A percentile compares a stretch with the other conserved stretches of the same genome.
These are phyloP conservation scores for Trebouxia sp. DNA, from an alignment of 139 green algal genomes.

Conservation along the genomic window DNA sequence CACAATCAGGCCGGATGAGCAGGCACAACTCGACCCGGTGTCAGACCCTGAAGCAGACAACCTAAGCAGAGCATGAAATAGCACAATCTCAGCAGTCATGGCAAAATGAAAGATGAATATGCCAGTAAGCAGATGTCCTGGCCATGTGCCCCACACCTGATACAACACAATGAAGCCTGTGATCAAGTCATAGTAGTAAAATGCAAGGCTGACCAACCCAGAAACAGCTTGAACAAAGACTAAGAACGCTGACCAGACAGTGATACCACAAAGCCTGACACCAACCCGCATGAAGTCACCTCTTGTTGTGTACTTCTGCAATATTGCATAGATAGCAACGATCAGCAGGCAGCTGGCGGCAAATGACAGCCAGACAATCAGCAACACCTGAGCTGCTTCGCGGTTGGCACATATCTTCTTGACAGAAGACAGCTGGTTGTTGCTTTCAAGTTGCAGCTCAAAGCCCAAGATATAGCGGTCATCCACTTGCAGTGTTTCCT, in stretches of 20 bases:
- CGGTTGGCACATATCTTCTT: not conserved
- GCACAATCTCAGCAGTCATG: not conserved
- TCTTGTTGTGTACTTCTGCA: not conserved
- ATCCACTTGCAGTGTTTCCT: too few species aligned
- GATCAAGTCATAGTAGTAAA: conserved; percentile 12
- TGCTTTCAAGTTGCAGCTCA: too few species aligned
- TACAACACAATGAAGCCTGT: not conserved
- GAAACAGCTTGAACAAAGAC: not conserved
- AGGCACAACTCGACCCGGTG: too few species aligned
- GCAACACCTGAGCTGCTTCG: not conserved
- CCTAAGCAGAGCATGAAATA: not conserved
- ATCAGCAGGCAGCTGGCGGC: not conserved
- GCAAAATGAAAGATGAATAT: not conserved
- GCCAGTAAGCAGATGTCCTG: not conserved
- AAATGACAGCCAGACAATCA: conserved; percentile 4
- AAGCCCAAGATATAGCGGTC: too few species aligned
- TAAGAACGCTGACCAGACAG: not conserved
- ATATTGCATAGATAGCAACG: not conserved
- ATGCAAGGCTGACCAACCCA: not conserved
- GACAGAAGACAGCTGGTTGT: not conserved
- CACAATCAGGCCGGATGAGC: not conserved
- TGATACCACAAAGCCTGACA: too few species aligned
- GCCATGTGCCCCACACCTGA: not conserved
- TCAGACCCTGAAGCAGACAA: too few species aligned
- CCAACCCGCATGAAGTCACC: not conserved